Conservation (phyloP, 148 eudicot genomes). For the Vaccinium myrtillus region DNA sequence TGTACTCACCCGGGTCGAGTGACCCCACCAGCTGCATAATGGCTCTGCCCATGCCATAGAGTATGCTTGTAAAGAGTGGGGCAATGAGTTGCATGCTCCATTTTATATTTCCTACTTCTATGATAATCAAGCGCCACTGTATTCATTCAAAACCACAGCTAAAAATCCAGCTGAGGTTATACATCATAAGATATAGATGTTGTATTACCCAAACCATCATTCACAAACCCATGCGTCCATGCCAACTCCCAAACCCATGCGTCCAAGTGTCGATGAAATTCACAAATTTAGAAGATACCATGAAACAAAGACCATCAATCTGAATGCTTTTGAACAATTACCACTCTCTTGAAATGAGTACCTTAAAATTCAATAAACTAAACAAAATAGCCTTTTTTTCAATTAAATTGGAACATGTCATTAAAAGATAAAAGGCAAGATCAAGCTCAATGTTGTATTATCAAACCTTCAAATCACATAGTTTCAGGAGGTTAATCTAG, state of each 20-base stretch:
- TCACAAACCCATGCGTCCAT: background rate
- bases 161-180: background rate
- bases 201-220: background rate
- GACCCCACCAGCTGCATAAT: background rate
- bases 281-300: background rate
- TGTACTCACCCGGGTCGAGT: background rate
- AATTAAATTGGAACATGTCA: background rate
- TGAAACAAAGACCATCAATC: background rate
- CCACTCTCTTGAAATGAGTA: background rate
- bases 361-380: background rate
- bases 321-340: background rate
- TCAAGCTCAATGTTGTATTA: background rate
- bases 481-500: no score
- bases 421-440: background rate
- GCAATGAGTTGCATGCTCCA: background rate
- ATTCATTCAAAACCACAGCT: background rate
- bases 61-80: background rate
- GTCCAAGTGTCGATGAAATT: background rate
- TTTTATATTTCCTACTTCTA: background rate
- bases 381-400: background rate
- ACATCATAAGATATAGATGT: background rate
- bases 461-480: no score
- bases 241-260: background rate
- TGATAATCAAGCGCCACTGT: background rate
- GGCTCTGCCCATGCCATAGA: constrained; percentile 1